A percentile compares a stretch with the other conserved stretches of the same genome.
phyloP scores from a whole-genome alignment of 495 filamentous ascomycete species.

The Podospora fimiseda region DNA sequence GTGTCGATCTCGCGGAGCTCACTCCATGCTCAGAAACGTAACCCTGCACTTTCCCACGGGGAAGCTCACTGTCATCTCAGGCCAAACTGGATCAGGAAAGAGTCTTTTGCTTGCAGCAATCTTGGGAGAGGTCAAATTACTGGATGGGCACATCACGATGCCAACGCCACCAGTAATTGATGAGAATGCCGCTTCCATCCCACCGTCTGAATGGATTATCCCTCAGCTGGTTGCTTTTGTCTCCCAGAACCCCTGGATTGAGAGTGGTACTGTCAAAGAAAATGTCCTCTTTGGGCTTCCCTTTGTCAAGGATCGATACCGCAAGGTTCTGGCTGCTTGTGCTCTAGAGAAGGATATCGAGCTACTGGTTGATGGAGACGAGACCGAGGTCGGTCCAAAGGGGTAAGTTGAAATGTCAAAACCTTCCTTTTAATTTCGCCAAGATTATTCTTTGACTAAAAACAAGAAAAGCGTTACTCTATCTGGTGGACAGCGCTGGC shows the following conservation, averaged over 20 bases:
- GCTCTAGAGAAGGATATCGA: conserved; percentile 58
- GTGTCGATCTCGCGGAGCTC: conserved; percentile 8
- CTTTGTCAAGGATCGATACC: conserved; percentile 40
- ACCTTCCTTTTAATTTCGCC: no score
- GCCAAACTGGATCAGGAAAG: conserved; percentile 54
- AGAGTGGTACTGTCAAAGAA: conserved; percentile 46
- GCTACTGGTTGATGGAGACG: conserved; percentile 58
- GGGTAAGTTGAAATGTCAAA: no score
- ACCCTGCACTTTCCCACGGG: conserved; percentile 52
- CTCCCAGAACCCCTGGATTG: conserved; percentile 52
- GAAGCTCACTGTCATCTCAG: conserved; percentile 53
- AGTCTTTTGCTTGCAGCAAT: conserved; percentile 52
- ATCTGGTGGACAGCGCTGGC: conserved; percentile 65
- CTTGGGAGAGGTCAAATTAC: conserved; percentile 49
- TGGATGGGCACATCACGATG: conserved; percentile 38
- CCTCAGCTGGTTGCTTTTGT: conserved; percentile 57
- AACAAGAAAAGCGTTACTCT: conserved; percentile 64
- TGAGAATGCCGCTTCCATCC: conserved; percentile 19
- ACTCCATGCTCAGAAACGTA: conserved; percentile 41
- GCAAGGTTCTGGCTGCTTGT: conserved; percentile 55
- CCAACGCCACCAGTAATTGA: conserved; percentile 30
- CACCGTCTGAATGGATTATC: conserved; percentile 53
- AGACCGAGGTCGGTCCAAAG: conserved; percentile 63
- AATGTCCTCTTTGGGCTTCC: conserved; percentile 54
- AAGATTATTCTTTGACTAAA: no score